A percentile compares a stretch with the other conserved stretches of the same genome.
Conservation (phyloP, 2,329 filamentous ascomycete genomes). For the Triangularia setosa region DNA sequence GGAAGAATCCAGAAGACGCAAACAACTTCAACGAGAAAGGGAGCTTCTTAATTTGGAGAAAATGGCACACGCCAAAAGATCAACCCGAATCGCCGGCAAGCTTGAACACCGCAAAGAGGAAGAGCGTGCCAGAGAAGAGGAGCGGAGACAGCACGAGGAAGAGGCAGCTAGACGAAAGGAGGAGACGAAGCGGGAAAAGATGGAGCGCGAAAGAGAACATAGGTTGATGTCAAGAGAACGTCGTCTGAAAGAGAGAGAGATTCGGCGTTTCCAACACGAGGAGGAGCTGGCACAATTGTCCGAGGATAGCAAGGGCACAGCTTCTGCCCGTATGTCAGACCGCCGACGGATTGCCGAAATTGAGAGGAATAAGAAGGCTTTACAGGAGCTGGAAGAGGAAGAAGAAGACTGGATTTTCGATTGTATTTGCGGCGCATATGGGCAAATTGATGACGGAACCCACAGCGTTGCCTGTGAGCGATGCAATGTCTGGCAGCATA, state of each 20-base stretch:
- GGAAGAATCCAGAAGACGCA: slow-evolving; percentile 67
- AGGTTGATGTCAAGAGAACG: slow-evolving; percentile 81
- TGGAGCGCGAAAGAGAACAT: slow-evolving; percentile 71
- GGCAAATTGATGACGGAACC: slow-evolving; percentile 89
- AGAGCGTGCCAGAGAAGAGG: slow-evolving; percentile 66
- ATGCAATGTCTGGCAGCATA: slow-evolving; percentile 97
- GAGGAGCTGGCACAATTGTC: slow-evolving; percentile 77
- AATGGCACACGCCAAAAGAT: slow-evolving; percentile 89
- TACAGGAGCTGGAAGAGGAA: slow-evolving; percentile 63
- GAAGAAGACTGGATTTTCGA: slow-evolving; percentile 94
- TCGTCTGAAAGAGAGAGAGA: slow-evolving; percentile 79
- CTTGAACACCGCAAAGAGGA: slow-evolving; percentile 73
- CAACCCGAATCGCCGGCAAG: slow-evolving; percentile 80
- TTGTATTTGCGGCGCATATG: slow-evolving; percentile 85
- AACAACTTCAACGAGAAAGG: slow-evolving; percentile 65
- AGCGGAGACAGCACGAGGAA: slow-evolving; percentile 61
- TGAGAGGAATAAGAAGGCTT: slow-evolving; percentile 70
- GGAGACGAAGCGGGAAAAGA: slow-evolving; percentile 54
- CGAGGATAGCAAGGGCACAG: slow-evolving; percentile 62
- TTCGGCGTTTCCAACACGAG: slow-evolving; percentile 76
- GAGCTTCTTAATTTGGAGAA: slow-evolving; percentile 80
- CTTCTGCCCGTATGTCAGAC: slow-evolving; percentile 65
- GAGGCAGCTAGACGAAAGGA: slow-evolving; percentile 63
- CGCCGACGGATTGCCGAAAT: slow-evolving; percentile 79
- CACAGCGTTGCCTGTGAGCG: slow-evolving; percentile 91